phyloP scores from a whole-genome alignment of 2,329 filamentous ascomycete species.

The Lithohypha guttulata region DNA sequence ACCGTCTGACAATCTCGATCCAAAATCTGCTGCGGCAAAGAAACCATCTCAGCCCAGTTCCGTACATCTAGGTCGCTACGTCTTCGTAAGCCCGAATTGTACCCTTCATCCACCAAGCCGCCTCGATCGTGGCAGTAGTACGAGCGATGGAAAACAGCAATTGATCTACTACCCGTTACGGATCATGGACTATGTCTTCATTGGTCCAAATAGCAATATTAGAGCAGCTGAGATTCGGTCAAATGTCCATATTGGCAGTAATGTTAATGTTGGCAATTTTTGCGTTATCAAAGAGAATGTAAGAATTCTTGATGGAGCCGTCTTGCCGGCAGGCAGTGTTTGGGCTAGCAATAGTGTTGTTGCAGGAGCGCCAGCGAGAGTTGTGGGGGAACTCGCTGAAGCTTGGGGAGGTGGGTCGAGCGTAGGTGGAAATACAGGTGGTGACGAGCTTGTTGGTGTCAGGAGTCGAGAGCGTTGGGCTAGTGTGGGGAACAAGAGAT shows the following conservation, averaged over 20 bases:
- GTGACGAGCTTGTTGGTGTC: slow-evolving; percentile 18
- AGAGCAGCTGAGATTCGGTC: slow-evolving; percentile 74
- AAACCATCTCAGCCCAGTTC: slow-evolving; percentile 33
- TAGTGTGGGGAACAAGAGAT: slow-evolving; percentile 20
- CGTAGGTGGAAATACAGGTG: slow-evolving; percentile 10
- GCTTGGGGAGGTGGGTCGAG: slow-evolving; percentile 30
- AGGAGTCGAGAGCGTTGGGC: slow-evolving; percentile 21
- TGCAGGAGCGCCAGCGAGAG: slow-evolving; percentile 67
- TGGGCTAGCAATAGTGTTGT: slow-evolving; percentile 87
- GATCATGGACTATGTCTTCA: slow-evolving; percentile 87
- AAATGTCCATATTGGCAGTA: slow-evolving; percentile 74
- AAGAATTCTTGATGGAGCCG: slow-evolving; percentile 70
- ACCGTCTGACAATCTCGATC: slow-evolving; percentile 27
- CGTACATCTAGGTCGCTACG: slow-evolving; percentile 84
- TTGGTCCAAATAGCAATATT: slow-evolving; percentile 64
- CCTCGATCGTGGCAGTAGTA: slow-evolving; percentile 50
- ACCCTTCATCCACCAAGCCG: slow-evolving; percentile 75
- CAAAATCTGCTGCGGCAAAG: slow-evolving; percentile 25
- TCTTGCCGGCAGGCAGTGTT: slow-evolving; percentile 80
- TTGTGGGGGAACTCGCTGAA: slow-evolving; percentile 62
- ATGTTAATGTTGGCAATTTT: slow-evolving; percentile 71
- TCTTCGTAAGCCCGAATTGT: slow-evolving; percentile 69
- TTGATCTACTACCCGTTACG: slow-evolving; percentile 82
- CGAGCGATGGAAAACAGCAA: not conserved
- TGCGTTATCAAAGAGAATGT: slow-evolving; percentile 91